Evolutionary conservation across 2,329 filamentous ascomycete species (phyloP).

Genomic region (Penicillium janthinellum): DNA sequence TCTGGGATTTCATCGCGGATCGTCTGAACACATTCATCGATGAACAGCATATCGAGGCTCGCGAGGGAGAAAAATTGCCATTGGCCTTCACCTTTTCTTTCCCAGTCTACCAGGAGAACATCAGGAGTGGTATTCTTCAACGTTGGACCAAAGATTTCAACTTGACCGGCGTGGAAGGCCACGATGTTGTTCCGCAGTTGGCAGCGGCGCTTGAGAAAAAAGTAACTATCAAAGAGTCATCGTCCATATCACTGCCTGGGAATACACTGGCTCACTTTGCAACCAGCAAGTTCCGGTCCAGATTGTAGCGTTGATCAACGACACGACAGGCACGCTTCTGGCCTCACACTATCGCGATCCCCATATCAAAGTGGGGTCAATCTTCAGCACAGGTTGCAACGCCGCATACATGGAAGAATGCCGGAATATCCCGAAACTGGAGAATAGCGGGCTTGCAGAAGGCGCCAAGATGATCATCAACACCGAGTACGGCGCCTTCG

Average conservation of each 20-base stretch:
- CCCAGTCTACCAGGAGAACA: slow-evolving; percentile 80
- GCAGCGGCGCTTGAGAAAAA: slow-evolving; percentile 69
- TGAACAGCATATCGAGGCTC: slow-evolving; percentile 63
- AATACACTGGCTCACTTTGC: neutral
- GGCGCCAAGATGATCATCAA: slow-evolving; percentile 85
- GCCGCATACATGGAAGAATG: slow-evolving; percentile 92
- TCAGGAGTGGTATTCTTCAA: slow-evolving; percentile 81
- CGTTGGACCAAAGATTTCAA: slow-evolving; percentile 93
- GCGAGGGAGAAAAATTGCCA: slow-evolving; percentile 53
- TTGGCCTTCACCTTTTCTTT: slow-evolving; percentile 91
- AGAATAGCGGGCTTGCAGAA: slow-evolving; percentile 73
- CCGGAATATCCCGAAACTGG: slow-evolving; percentile 82
- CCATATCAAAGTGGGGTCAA: slow-evolving; percentile 86
- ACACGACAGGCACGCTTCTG: slow-evolving; percentile 90
- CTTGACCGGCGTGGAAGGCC: slow-evolving; percentile 80
- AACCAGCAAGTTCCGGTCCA: slow-evolving; percentile 76
- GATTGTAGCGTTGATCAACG: slow-evolving; percentile 84
- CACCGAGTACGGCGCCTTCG: slow-evolving; percentile 91
- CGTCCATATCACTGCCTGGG: neutral
- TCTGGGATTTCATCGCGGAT: slow-evolving; percentile 87
- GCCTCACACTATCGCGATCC: slow-evolving; percentile 88
- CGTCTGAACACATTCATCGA: slow-evolving; percentile 78
- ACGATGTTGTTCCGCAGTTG: slow-evolving; percentile 82
- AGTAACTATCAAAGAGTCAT: slow-evolving; percentile 41
- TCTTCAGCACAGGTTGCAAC: slow-evolving; percentile 94